Evolutionary conservation across 2,329 filamentous ascomycete species (phyloP), one percentile per base, ranked within the genome.

Genomic region (Trichoderma hamatum): DNA sequence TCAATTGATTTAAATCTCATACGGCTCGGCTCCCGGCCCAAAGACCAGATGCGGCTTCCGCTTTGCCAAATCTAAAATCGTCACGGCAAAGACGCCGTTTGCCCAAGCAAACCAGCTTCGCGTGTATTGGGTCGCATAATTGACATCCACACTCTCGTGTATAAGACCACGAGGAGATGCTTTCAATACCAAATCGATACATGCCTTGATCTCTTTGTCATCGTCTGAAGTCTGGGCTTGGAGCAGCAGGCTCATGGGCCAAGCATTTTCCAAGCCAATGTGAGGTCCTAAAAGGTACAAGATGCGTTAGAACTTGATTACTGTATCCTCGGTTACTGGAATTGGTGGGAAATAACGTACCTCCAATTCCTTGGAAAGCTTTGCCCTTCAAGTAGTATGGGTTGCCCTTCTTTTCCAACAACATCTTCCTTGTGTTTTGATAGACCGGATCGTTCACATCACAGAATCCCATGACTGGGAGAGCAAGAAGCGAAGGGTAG

Each of bases 31-130:
- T 0, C 87, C 88, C 59, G 87, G 80, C 16, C 89, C 90, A 78
- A 97, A 97, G 49, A 98, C 85, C 74, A 98, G 79, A 79, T 97
- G 88, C 3, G 96, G 96, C 80, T 97, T 97, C 77, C 95, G 84
- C 80, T 91, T 90, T 1, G 94, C 96, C 64, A 99, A 78, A 82
- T 97, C 93, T 63, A 99, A 82, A 56, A 99, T 93, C 0, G 94
- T 97, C 79, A 93, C 90, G 16, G 95, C 94, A 80, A 97, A 98
- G 13, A 99, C 93, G 0, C 93, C 96, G 74, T 99, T 99, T 13
- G 96, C 96, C 96, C 94, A 98, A 2, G 95, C 93, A 78, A 98
- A 98, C 95, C 95, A 98, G 76, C 91, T 93, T 72, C 94, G 85
- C 1, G 95, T 97, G 79, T 96, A 98, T 26, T 83, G 81, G n/a